Evolutionary conservation across 2,329 filamentous ascomycete genomes (phyloP), one percentile per base, ranked within the genome.

Genomic region (Fusarium odoratissimum): DNA sequence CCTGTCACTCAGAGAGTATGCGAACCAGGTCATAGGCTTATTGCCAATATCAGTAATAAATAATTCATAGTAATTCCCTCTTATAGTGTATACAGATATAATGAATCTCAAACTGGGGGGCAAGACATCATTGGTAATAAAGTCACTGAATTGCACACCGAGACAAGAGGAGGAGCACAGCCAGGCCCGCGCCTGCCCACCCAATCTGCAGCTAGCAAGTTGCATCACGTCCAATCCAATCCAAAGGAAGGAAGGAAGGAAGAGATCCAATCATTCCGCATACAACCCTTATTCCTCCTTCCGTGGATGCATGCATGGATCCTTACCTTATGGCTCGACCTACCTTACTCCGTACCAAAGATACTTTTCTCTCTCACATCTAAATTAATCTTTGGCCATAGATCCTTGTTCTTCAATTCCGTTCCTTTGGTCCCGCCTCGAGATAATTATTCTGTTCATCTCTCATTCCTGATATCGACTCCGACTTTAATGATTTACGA

Each of bases 161-260:
- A 69, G 60, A 56, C 48, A 37, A 30, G 48, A n/a, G 23, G 16
- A 46, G 66, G 45, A 64, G 60, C 60, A 60, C 33, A 67, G 73
- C 74, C 72, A 72, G 68, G 62, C 60, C 51, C 54, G 63, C 66
- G 66, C 63, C 70, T 72, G 56, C 52, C 45, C 57, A 58, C 63
- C 60, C 71, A 65, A 45, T 72, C 64, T 71, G 61, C 67, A 68
- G 62, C 44, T 38, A 69, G 64, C 64, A 69, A 69, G 66, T 69
- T 51, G 40, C 65, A 69, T 59, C 58, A 62, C 48, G 38, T 44
- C 64, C 65, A 62, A 68, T 68, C 44, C 45, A 60, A 40, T 46
- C 16, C 46, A 56, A 64, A 31, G 30, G 14, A 51, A 35, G 45
- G 45, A 25, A 25, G 23, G 23, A 48, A 31, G 48, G 17, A 51